phyloP scores from a whole-genome alignment of 2,329 filamentous ascomycete species.

The Botrytis byssoidea region DNA sequence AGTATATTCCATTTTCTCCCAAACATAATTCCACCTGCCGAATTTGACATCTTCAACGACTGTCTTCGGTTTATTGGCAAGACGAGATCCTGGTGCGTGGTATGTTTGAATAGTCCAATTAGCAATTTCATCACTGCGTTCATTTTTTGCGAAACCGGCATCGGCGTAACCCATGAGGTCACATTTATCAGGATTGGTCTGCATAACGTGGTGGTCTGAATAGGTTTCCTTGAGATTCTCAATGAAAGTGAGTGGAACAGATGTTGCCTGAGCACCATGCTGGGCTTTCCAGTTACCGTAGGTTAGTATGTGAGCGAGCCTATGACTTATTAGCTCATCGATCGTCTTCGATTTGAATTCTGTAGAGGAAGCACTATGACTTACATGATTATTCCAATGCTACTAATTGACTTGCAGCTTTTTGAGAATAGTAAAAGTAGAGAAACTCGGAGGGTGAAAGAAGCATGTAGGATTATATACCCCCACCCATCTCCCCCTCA shows the following conservation, averaged over 20 bases:
- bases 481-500: not conserved
- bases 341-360: not conserved
- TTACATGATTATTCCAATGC: not conserved
- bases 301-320: no score
- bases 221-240: slow-evolving; percentile 22
- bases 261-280: slow-evolving; percentile 11
- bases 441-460: not conserved
- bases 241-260: slow-evolving; percentile 24
- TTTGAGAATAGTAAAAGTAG: no score
- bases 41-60: slow-evolving; percentile 27
- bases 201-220: slow-evolving; percentile 23
- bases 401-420: not conserved
- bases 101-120: slow-evolving; percentile 21
- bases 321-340: not conserved
- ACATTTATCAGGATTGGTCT: slow-evolving; percentile 12
- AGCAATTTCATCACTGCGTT: not conserved
- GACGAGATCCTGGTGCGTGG: slow-evolving; percentile 17
- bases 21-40: slow-evolving; percentile 26
- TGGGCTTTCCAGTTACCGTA: slow-evolving; percentile 17
- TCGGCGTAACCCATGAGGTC: slow-evolving; percentile 31
- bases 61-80: slow-evolving; percentile 2
- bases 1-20: slow-evolving; percentile 24
- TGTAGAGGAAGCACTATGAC: not conserved
- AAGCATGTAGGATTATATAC: not conserved
- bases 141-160: slow-evolving; percentile 22